These are phyloP conservation scores for Saururus chinensis DNA, from an alignment of 164 flowering plant genomes.

Conservation along the genomic window DNA sequence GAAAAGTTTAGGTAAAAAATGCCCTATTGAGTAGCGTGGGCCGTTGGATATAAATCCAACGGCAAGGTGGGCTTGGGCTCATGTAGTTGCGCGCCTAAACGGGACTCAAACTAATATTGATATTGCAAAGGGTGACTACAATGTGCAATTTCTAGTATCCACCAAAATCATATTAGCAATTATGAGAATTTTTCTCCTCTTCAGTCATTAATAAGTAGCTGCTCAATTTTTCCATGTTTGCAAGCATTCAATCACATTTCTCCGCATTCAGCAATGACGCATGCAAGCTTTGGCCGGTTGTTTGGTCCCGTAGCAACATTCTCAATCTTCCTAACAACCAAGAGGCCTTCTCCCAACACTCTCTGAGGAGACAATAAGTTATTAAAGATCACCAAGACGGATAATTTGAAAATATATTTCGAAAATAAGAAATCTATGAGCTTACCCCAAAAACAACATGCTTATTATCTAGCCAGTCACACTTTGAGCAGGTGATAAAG, in stretches of 20 bases:
- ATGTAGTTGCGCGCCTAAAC: too few species aligned
- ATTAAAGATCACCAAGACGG: neutral
- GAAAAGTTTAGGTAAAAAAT: too few species aligned
- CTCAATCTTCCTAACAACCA: slow-evolving; percentile 92
- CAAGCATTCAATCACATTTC: slow-evolving; percentile 51
- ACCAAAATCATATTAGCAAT: neutral
- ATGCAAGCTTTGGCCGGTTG: slow-evolving; percentile 84
- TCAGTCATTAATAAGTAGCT: neutral
- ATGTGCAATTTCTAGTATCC: too few species aligned
- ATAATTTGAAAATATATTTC: neutral
- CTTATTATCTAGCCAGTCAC: slow-evolving; percentile 99
- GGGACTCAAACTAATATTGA: too few species aligned
- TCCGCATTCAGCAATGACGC: slow-evolving; percentile 87
- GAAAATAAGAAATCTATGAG: neutral
- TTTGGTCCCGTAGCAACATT: slow-evolving; percentile 92
- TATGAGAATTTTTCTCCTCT: neutral
- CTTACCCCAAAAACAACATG: slow-evolving; percentile 99
- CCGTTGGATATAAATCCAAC: too few species aligned
- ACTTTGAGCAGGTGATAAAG: slow-evolving; percentile 42
- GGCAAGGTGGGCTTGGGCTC: too few species aligned
- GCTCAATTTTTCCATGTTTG: neutral
- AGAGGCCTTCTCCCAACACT: slow-evolving; percentile 92
- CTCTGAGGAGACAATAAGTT: slow-evolving; percentile 33
- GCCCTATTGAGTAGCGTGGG: too few species aligned
- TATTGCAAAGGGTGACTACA: too few species aligned